Percentiles rank a stretch among this genome's conserved stretches.
Conservation (phyloP, 352 stramenopile genomes). For the Blastocystis hominis region DNA sequence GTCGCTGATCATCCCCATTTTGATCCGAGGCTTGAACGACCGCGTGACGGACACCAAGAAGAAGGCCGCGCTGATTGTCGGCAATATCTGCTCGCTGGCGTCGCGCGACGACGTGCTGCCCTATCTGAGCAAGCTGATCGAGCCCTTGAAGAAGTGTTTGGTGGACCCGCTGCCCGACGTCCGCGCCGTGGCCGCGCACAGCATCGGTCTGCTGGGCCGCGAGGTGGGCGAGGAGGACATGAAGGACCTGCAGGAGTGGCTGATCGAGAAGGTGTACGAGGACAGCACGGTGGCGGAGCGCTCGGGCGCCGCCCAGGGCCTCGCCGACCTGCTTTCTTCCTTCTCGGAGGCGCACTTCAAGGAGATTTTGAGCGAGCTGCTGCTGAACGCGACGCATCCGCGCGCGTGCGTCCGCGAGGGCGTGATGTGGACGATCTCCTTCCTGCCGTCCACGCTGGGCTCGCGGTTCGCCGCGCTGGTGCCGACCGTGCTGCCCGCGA, state of each 20-base stretch:
- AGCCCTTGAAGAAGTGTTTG: slow-evolving; percentile 78
- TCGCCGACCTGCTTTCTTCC: slow-evolving; percentile 85
- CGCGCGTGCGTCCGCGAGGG: slow-evolving; percentile 88
- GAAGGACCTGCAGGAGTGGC: slow-evolving; percentile 85
- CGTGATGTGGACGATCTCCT: slow-evolving; percentile 95
- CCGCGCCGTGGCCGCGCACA: slow-evolving; percentile 82
- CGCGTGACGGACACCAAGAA: slow-evolving; percentile 89
- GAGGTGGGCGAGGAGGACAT: slow-evolving; percentile 87
- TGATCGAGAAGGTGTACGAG: slow-evolving; percentile 86
- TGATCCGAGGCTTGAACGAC: slow-evolving; percentile 92
- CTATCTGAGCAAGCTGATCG: slow-evolving; percentile 90
- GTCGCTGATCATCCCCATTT: slow-evolving; percentile 95
- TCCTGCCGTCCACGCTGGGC: slow-evolving; percentile 74
- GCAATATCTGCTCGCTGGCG: slow-evolving; percentile 96
- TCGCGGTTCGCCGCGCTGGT: slow-evolving; percentile 83
- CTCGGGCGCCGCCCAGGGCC: slow-evolving; percentile 89
- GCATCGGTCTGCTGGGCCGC: slow-evolving; percentile 83
- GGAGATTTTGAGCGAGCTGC: slow-evolving; percentile 66
- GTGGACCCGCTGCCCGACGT: slow-evolving; percentile 86
- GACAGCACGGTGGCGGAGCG: slow-evolving; percentile 87
- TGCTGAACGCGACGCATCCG: slow-evolving; percentile 83
- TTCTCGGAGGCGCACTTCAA: slow-evolving; percentile 72
- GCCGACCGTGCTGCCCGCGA: slow-evolving; percentile 81
- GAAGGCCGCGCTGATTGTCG: slow-evolving; percentile 92
- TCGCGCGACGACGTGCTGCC: slow-evolving; percentile 89